Base-by-base conservation (phyloP, 2,329 filamentous ascomycete species). In the Golovinomyces cichoracearum region DNA sequence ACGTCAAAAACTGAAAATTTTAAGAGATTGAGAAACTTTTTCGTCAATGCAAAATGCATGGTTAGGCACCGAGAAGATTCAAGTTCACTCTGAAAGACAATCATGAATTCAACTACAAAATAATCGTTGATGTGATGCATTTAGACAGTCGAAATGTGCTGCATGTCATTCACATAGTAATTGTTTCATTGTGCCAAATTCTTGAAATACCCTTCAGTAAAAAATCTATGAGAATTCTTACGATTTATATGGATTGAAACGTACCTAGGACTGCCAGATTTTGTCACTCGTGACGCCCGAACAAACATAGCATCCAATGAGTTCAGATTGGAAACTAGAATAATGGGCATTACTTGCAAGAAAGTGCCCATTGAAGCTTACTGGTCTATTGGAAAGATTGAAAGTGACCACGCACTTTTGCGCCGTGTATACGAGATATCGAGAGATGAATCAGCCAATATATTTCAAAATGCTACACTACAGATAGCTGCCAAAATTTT, bases 261-360 rank as follows among this genome's bases (percentile, higher is more conserved):
- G 2, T 52, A 52, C 37, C 25, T 49, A 21, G 41, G 46, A 3
- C 51, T 35, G 1, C 48, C 23, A n/a, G 44, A 50, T 26, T 31
- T 26, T 44, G 5, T 49, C 37, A 21, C n/a, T 22, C 45, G 42
- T 17, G 21, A 49, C 27, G 26, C 40, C 26, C 48, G 40, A n/a
- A 45, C 37, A 26, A 52, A 50, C 21, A 48, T 49, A 23, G 29
- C 49, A 5, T 48, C 22, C 21, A 48, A 41, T 22, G 35, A 52
- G 33, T 50, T 50, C 25, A 29, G 41, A 5, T 19, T 49, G 15
- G 19, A 23, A 21, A 42, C 37, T 5, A 41, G 17, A n/a, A 40
- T 12, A 10, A 45, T 51, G 17, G 29, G 35, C 22, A 48, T 23
- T 15, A 13, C 27, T 2, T 15, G 22, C 1, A 29, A 45, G n/a